These are phyloP conservation scores for Euphorbia peplus DNA, from an alignment of 345 rosid species.

Conservation along the genomic window DNA sequence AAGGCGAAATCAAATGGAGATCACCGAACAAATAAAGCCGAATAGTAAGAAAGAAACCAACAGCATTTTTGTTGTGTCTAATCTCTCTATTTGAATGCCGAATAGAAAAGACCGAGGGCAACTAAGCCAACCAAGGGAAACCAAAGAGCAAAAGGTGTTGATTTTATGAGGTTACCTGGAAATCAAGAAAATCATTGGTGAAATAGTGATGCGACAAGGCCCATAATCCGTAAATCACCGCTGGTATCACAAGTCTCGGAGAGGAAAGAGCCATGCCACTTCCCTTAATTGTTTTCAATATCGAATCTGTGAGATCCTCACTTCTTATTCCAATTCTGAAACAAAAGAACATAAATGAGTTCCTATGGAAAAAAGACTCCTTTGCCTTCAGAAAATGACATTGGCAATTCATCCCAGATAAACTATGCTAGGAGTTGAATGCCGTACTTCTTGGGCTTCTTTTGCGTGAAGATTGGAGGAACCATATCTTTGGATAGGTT, in stretches of 20 bases:
- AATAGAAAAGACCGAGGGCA: no score
- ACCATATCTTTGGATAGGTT: slow-evolving; percentile 62
- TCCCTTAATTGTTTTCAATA: slow-evolving; percentile 68
- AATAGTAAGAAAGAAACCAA: no score
- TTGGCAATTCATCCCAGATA: no score
- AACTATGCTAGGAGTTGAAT: slow-evolving; percentile 9
- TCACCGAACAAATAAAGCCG: neutral
- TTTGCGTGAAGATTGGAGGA: slow-evolving; percentile 66
- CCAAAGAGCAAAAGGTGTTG: neutral
- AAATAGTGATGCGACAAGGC: slow-evolving; percentile 59
- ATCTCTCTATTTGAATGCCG: no score
- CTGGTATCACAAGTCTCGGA: slow-evolving; percentile 83
- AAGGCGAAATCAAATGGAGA: neutral
- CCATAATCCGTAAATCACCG: slow-evolving; percentile 76
- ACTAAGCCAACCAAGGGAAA: no score
- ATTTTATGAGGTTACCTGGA: slow-evolving; percentile 53
- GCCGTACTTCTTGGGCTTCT: slow-evolving; percentile 62
- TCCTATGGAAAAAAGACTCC: neutral
- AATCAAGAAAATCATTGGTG: slow-evolving; percentile 57
- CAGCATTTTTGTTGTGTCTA: neutral
- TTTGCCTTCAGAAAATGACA: no score
- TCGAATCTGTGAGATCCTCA: slow-evolving; percentile 58
- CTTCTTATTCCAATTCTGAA: slow-evolving; percentile 82
- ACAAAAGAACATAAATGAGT: slow-evolving; percentile 10
- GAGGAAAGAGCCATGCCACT: slow-evolving; percentile 81